phyloP scores from a whole-genome alignment of 192 early-diverging fungal genomes.

The Obelidium mucronatum region DNA sequence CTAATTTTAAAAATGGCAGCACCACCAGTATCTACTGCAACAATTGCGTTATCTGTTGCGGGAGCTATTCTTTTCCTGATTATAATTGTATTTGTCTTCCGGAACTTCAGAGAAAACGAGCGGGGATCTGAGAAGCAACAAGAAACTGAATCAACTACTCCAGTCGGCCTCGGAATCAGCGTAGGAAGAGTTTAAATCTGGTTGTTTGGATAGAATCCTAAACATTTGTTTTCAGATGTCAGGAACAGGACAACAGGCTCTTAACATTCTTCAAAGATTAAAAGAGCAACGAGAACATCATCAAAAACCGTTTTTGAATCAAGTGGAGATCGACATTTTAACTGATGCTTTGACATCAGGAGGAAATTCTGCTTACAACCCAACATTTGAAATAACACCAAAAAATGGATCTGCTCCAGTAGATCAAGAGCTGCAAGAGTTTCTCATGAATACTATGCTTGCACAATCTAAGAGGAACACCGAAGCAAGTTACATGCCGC shows the following conservation, averaged over 20 bases:
- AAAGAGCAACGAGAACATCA: conserved; percentile 7
- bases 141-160: background rate
- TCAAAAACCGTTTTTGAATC: background rate
- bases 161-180: background rate
- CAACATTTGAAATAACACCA: conserved; percentile 12
- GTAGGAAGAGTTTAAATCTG: background rate
- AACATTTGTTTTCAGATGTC: background rate
- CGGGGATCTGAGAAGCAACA: background rate
- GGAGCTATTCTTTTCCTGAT: background rate
- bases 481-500: background rate
- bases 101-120: background rate
- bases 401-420: background rate
- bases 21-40: background rate
- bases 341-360: conserved; percentile 23
- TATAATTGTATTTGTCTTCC: background rate
- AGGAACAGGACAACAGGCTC: conserved; percentile 28
- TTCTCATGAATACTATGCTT: conserved; percentile 27
- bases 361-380: conserved; percentile 21
- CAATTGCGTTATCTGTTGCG: background rate
- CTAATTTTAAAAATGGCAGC: too few species aligned
- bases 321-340: conserved; percentile 12
- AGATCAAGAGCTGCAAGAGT: conserved; percentile 25
- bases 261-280: conserved; percentile 14
- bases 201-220: background rate
- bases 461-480: conserved; percentile 9